These are phyloP conservation scores for Wakefieldia striispora DNA, from an alignment of 768 basidiomycete species.

Conservation along the genomic window DNA sequence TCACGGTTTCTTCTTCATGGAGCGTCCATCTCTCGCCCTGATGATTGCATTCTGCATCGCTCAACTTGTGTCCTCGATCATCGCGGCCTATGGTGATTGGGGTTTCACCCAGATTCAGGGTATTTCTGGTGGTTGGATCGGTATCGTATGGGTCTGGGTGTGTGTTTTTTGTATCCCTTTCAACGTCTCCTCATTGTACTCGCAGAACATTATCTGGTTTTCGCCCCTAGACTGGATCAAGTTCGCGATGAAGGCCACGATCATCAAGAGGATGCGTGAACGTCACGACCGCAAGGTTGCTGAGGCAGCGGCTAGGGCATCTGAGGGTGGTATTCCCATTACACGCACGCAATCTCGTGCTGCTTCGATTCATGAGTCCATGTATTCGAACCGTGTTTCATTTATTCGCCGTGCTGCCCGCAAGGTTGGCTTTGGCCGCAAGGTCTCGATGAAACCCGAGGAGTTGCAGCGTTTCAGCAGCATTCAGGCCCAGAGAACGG, in stretches of 20 bases:
- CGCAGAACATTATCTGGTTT: constrained; percentile 93
- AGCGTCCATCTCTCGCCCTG: constrained; percentile 87
- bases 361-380: too few species aligned
- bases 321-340: constrained; percentile 58
- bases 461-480: too few species aligned
- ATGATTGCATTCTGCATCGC: constrained; percentile 90
- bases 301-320: constrained; percentile 36
- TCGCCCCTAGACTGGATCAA: constrained; percentile 93
- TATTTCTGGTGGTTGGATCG: constrained; percentile 94
- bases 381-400: constrained; percentile 93
- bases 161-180: constrained; percentile 26
- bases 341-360: constrained; percentile 88
- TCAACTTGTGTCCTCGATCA: constrained; percentile 93
- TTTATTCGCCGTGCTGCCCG: constrained; percentile 88
- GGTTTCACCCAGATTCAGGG: constrained; percentile 82
- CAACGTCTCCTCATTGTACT: constrained; percentile 7
- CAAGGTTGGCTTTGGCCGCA: constrained; percentile 85
- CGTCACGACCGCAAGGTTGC: constrained; percentile 47
- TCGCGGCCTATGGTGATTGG: constrained; percentile 91
- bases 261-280: constrained; percentile 81
- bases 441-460: constrained; percentile 77
- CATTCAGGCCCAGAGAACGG: too few species aligned
- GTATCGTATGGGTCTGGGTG: constrained; percentile 97
- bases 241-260: constrained; percentile 92
- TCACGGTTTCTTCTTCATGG: constrained; percentile 96